These are phyloP conservation scores for Eucalyptus polyanthemos DNA, from an alignment of 345 rosid species.

Conservation along the genomic window DNA sequence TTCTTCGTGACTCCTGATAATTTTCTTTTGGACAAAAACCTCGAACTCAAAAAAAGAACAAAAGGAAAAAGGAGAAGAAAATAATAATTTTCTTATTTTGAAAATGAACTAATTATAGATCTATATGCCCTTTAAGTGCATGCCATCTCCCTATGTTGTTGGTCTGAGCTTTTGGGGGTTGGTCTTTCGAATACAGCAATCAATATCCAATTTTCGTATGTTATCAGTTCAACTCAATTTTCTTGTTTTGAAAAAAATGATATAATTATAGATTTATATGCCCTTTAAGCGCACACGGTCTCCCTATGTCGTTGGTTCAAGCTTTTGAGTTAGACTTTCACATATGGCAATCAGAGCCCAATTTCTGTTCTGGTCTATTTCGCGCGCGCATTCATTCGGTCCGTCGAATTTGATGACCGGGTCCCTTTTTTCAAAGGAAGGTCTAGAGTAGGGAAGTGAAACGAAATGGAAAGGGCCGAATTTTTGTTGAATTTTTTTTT, in stretches of 20 bases:
- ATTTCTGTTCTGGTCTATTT: neutral
- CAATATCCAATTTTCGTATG: rapidly evolving
- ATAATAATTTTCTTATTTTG: neutral
- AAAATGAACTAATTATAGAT: neutral
- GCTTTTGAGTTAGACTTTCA: neutral
- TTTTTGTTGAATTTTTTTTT: neutral
- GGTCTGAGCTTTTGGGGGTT: rapidly evolving
- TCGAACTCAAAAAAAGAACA: neutral
- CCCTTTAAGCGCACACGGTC: too few relatives aligned
- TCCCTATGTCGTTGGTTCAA: rapidly evolving
- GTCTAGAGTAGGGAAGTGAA: neutral
- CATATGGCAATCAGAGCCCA: neutral
- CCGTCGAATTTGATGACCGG: neutral
- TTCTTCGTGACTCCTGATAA: neutral
- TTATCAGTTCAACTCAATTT: neutral
- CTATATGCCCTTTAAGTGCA: neutral
- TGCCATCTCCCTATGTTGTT: rapidly evolving
- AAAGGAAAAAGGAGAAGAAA: neutral
- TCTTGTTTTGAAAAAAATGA: neutral
- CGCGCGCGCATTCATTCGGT: neutral
- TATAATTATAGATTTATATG: neutral
- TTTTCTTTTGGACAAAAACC: neutral
- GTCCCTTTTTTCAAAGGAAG: neutral
- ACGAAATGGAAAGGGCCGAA: neutral
- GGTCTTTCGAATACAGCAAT: neutral